phyloP scores from a whole-genome alignment of 2,329 filamentous ascomycete species.

The Ophiostoma australiae region DNA sequence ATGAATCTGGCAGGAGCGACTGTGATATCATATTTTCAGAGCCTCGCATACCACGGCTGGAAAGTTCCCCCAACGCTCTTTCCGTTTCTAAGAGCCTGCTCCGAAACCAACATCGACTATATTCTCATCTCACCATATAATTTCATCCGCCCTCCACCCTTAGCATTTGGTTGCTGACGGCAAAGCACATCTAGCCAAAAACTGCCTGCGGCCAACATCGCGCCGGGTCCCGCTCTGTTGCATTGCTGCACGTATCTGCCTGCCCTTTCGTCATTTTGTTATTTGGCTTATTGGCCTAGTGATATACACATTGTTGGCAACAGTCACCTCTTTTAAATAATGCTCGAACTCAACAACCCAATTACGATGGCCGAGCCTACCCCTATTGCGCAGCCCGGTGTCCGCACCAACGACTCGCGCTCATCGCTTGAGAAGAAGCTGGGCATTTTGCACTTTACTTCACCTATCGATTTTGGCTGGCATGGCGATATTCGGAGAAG shows the following conservation, averaged over 20 bases:
- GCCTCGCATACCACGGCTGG: not conserved
- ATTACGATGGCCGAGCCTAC: conserved; percentile 22
- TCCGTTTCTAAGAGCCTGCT: not conserved
- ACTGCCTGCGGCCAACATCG: not conserved
- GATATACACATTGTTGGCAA: not conserved
- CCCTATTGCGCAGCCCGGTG: conserved; percentile 16
- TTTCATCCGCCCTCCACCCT: not conserved
- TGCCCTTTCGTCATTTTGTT: not conserved
- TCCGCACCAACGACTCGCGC: conserved; percentile 32
- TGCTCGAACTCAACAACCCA: not conserved
- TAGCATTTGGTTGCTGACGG: not conserved
- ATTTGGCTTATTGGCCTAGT: not conserved
- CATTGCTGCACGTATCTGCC: not conserved
- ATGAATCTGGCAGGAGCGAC: not conserved
- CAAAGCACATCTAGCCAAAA: not conserved
- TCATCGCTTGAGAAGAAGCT: conserved; percentile 35
- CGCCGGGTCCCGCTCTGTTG: not conserved
- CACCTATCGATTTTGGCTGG: conserved; percentile 40
- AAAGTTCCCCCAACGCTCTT: not conserved
- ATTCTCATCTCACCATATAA: not conserved
- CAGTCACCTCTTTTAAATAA: not conserved
- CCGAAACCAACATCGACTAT: not conserved
- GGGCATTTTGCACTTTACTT: conserved; percentile 42
- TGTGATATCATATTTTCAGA: not conserved
- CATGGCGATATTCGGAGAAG: conserved; percentile 43